These are phyloP conservation scores for Pythium myriotylum DNA, from an alignment of 352 stramenopile genomes.

Conservation along the genomic window DNA sequence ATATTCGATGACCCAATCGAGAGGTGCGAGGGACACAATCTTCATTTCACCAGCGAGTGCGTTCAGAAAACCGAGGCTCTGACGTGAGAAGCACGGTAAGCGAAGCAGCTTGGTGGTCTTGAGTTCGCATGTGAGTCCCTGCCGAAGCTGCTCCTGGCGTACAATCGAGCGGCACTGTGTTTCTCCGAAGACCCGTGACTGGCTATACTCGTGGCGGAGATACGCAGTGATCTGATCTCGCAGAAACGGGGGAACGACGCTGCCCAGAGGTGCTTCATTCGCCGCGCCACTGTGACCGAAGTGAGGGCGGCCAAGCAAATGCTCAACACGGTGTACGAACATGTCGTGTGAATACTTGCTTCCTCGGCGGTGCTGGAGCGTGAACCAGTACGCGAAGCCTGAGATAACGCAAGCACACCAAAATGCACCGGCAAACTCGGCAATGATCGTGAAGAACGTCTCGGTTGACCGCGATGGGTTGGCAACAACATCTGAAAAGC, in stretches of 20 bases:
- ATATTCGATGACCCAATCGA: slow-evolving; percentile 37
- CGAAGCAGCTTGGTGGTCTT: slow-evolving; percentile 28
- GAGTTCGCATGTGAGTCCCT: slow-evolving; percentile 29
- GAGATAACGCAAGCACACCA: slow-evolving; percentile 35
- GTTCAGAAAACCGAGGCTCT: slow-evolving; percentile 36
- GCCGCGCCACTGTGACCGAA: slow-evolving; percentile 7
- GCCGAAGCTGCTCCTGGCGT: slow-evolving; percentile 30
- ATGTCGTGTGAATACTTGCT: slow-evolving; percentile 32
- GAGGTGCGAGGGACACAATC: slow-evolving; percentile 24
- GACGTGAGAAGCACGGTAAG: slow-evolving; percentile 25
- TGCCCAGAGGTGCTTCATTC: neutral
- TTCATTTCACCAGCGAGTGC: slow-evolving; percentile 29
- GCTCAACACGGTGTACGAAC: slow-evolving; percentile 32
- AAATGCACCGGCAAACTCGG: slow-evolving; percentile 34
- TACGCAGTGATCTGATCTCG: slow-evolving; percentile 21
- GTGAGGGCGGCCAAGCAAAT: slow-evolving; percentile 19
- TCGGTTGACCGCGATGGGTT: slow-evolving; percentile 26
- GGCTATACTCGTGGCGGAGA: slow-evolving; percentile 23
- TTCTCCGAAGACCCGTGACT: slow-evolving; percentile 22
- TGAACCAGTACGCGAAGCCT: slow-evolving; percentile 33
- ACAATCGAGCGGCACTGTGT: slow-evolving; percentile 22
- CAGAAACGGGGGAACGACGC: slow-evolving; percentile 22
- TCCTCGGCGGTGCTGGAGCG: slow-evolving; percentile 21
- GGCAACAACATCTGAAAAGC: slow-evolving; percentile 29
- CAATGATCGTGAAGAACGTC: slow-evolving; percentile 31